Conservation (phyloP, 129 eudicot genomes). For the Logfia minima region DNA sequence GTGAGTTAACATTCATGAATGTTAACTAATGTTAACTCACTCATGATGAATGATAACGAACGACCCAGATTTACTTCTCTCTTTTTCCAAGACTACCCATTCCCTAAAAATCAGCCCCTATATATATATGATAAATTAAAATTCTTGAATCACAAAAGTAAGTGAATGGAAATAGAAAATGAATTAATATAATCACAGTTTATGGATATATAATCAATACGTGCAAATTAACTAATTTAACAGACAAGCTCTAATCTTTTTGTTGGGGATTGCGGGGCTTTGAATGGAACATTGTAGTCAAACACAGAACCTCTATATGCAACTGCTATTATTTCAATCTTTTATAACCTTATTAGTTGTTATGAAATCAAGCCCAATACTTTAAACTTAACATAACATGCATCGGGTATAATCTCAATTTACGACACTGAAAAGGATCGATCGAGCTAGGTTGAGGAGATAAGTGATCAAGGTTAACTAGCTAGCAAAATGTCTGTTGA, state of each 20-base stretch:
- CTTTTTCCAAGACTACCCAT: too few species aligned
- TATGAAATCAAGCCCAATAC: not conserved
- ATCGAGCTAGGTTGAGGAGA: not conserved
- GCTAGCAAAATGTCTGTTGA: conserved; percentile 82
- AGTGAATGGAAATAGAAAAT: too few species aligned
- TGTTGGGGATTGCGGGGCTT: not conserved
- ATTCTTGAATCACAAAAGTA: too few species aligned
- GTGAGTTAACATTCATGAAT: too few species aligned
- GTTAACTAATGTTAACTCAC: too few species aligned
- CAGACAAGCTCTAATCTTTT: conserved; percentile 6
- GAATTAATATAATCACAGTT: not conserved
- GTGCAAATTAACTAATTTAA: conserved; percentile 3
- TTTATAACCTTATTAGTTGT: not conserved
- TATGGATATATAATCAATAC: not conserved
- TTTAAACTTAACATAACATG: not conserved
- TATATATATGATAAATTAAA: too few species aligned
- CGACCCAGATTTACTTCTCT: too few species aligned
- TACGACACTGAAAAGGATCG: not conserved
- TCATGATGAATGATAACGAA: too few species aligned
- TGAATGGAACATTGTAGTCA: not conserved
- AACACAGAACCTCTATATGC: not conserved
- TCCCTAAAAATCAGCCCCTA: too few species aligned
- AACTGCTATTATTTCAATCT: not conserved
- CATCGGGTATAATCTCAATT: not conserved
- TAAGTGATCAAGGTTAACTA: conserved; percentile 13